These are phyloP conservation scores for Backusella psychrophila DNA, from an alignment of 192 early-diverging fungal genomes.

Conservation along the genomic window DNA sequence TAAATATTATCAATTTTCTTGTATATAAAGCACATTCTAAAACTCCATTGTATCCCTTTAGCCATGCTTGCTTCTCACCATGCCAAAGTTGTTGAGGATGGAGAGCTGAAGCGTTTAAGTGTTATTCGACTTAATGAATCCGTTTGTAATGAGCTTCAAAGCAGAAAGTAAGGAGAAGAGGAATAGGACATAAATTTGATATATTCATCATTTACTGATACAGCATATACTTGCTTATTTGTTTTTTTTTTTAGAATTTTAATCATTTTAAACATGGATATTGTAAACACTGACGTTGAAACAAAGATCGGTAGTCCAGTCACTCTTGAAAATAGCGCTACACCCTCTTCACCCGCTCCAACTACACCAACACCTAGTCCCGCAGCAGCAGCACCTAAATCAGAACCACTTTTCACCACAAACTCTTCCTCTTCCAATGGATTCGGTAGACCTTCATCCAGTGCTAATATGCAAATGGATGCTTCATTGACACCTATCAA, in stretches of 20 bases:
- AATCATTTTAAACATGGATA: slow-evolving; percentile 45
- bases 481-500: slow-evolving; percentile 58
- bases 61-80: slow-evolving; percentile 63
- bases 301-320: slow-evolving; percentile 11
- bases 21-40: not conserved
- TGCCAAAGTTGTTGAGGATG: slow-evolving; percentile 44
- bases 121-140: slow-evolving; percentile 50
- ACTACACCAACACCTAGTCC: not conserved
- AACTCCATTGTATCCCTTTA: slow-evolving; percentile 17
- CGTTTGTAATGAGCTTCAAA: slow-evolving; percentile 44
- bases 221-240: too few relatives aligned
- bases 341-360: not conserved
- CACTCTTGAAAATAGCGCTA: not conserved
- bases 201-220: not conserved
- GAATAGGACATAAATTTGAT: not conserved
- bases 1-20: not conserved
- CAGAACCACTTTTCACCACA: slow-evolving; percentile 33
- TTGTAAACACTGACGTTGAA: slow-evolving; percentile 34
- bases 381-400: slow-evolving; percentile 23
- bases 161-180: slow-evolving; percentile 42
- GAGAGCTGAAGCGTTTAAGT: slow-evolving; percentile 46
- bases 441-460: not conserved
- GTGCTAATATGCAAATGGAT: slow-evolving; percentile 24
- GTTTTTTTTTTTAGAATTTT: slow-evolving; percentile 19
- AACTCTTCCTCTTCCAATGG: slow-evolving; percentile 37